Conservation (phyloP, 306 rosid genomes). For the Styphnolobium japonicum region DNA sequence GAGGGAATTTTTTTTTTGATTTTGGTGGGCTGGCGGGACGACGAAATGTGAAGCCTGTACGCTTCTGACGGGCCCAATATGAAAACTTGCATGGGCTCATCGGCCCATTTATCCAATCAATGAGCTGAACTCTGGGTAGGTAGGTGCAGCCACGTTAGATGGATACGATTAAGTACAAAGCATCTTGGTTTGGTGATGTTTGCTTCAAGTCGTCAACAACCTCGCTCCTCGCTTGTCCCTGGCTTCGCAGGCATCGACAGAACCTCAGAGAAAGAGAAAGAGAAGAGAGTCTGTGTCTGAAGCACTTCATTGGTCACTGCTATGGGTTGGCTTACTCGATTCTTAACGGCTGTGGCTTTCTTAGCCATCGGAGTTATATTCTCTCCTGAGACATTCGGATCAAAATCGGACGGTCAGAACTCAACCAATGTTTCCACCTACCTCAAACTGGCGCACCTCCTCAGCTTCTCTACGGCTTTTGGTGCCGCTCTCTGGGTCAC, state of each 20-base stretch:
- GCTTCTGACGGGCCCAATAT: not conserved
- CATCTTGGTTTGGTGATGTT: not conserved
- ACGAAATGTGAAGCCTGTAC: no score
- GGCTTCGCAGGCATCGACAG: no score
- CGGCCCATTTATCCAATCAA: not conserved
- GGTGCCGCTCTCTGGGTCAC: conserved; percentile 96
- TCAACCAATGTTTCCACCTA: conserved; percentile 51
- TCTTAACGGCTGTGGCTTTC: conserved; percentile 71
- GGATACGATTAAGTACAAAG: not conserved
- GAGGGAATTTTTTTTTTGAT: conserved; percentile 27
- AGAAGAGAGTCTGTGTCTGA: no score
- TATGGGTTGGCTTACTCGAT: conserved; percentile 86
- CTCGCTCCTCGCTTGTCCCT: not conserved
- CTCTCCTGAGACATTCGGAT: conserved; percentile 84
- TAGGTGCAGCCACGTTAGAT: no score
- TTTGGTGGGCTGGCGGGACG: conserved; percentile 30
- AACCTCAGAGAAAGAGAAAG: no score
- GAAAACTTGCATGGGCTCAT: not conserved
- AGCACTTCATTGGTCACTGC: no score
- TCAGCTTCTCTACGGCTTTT: conserved; percentile 87
- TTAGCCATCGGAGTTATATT: conserved; percentile 85
- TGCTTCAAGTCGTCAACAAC: not conserved
- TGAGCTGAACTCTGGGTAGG: no score
- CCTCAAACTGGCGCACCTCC: conserved; percentile 86
- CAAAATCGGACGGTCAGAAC: conserved; percentile 53